phyloP scores from a whole-genome alignment of 331 rosid genomes.

The Malus hybrid region DNA sequence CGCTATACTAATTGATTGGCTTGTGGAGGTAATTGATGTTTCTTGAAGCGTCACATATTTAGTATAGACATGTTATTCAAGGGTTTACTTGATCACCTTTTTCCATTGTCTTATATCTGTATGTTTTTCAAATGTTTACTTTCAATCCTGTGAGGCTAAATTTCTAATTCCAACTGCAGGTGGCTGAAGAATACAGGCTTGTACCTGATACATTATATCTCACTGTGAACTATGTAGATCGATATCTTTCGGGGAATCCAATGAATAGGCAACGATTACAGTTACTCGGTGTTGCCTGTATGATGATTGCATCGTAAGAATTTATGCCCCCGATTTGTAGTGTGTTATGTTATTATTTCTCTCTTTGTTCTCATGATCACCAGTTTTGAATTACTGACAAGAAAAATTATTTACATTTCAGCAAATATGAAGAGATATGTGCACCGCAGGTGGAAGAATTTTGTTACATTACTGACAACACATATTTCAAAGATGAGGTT shows the following conservation, averaged over 20 bases:
- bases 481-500: constrained; percentile 95
- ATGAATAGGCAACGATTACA: constrained; percentile 78
- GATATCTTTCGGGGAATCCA: constrained; percentile 77
- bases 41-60: background rate
- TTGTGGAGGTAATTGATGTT: constrained; percentile 59
- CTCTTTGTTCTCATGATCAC: background rate
- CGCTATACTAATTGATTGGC: constrained; percentile 80
- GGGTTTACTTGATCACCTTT: no score
- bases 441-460: constrained; percentile 98
- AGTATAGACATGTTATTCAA: no score
- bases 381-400: background rate
- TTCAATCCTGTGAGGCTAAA: constrained; percentile 7
- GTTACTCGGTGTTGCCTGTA: constrained; percentile 90
- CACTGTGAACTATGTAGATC: constrained; percentile 80
- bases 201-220: constrained; percentile 86
- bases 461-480: constrained; percentile 92
- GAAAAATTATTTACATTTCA: constrained; percentile 16
- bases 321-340: background rate
- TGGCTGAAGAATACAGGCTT: constrained; percentile 90
- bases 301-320: constrained; percentile 99
- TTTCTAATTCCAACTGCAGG: constrained; percentile 39
- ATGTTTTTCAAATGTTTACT: background rate
- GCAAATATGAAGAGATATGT: constrained; percentile 95
- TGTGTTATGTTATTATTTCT: background rate
- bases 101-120: background rate